A percentile compares a stretch with the other conserved stretches of the same genome.
These are phyloP conservation scores for Apostasia ramifera DNA, from an alignment of 106 monocot genomes.

Conservation along the genomic window DNA sequence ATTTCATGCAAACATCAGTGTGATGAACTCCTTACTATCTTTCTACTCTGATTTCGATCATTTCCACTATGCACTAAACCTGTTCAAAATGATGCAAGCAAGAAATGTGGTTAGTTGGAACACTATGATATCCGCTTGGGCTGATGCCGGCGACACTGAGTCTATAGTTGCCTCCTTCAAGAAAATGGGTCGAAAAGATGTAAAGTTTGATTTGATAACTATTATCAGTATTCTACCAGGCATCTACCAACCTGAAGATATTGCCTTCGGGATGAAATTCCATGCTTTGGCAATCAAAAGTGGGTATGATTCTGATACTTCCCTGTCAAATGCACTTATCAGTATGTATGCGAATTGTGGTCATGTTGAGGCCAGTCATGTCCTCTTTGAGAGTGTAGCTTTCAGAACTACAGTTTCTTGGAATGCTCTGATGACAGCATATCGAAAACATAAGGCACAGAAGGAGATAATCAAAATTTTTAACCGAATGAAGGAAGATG, in stretches of 20 bases:
- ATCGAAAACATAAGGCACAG: constrained; percentile 24
- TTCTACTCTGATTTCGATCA: constrained; percentile 37
- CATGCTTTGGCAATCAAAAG: constrained; percentile 38
- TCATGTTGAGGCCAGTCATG: constrained; percentile 13
- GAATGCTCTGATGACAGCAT: constrained; percentile 67
- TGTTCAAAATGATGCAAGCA: constrained; percentile 32
- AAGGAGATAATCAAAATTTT: constrained; percentile 28
- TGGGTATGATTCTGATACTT: constrained; percentile 39
- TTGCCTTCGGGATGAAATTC: constrained; percentile 25
- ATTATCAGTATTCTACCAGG: constrained; percentile 42
- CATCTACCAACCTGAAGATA: constrained; percentile 20
- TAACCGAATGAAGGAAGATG: constrained; percentile 29
- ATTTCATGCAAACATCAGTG: constrained; percentile 22
- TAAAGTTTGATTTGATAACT: constrained; percentile 50
- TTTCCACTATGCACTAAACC: constrained; percentile 14
- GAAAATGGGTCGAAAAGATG: constrained; percentile 24
- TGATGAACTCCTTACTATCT: constrained; percentile 49
- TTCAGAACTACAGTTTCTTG: constrained; percentile 39
- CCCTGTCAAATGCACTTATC: constrained; percentile 61
- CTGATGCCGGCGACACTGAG: constrained; percentile 18
- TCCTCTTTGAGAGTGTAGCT: constrained; percentile 26
- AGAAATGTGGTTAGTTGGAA: constrained; percentile 62
- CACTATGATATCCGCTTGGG: constrained; percentile 43
- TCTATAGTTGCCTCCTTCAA: constrained; percentile 19
- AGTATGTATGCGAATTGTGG: constrained; percentile 54